Evolutionary conservation across 2,329 filamentous ascomycete genomes (phyloP), one percentile per base, ranked within the genome.

Genomic region (Aureobasidium namibiae): DNA sequence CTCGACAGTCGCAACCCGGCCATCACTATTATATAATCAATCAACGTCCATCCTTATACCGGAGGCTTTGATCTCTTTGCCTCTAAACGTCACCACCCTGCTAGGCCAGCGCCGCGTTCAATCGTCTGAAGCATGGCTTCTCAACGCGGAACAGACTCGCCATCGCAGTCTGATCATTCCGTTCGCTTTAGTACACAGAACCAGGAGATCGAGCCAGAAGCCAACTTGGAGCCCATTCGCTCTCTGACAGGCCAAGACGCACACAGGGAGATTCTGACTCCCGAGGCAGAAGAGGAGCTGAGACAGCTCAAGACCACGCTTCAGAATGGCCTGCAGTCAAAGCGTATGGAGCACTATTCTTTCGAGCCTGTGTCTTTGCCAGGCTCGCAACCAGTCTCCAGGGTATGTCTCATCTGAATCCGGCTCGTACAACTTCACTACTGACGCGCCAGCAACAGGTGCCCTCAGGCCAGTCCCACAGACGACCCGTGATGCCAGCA

Each of bases 341-440:
- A 85, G 60, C 84, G 92, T 63, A 84, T 95, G 78, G 88, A 88
- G 70, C 89, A 91, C 70, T 95, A 90, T 74, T 86, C 88, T 44
- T 97, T 92, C 69, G 92, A 96, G 71, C 87, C 92, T 34, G 86
- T 96, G 63, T 97, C 94, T 36, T 79, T 97, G 56, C 94, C 94
- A 18, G 80, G 85, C 67, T 97, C 94, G 38, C 80, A 96, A 61
- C 92, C 94, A 38, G 81, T 83, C 33, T 92, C 90, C 46, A 83
- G 89, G 75, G 90, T 92, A 84, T 74, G 87, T 82, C 65, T 54
- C 21, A 41, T 24, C 33, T 42, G 14, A 23, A 9, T 18, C 33
- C 26, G 34, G 1, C 24, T 42, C 46, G 44, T 42, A 33, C 18
- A 31, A 46, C 29, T 31, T 59, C 42, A 52, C 60, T 44, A 65